Base-by-base conservation (phyloP, 768 basidiomycete genomes). In the Boletus sp. region DNA sequence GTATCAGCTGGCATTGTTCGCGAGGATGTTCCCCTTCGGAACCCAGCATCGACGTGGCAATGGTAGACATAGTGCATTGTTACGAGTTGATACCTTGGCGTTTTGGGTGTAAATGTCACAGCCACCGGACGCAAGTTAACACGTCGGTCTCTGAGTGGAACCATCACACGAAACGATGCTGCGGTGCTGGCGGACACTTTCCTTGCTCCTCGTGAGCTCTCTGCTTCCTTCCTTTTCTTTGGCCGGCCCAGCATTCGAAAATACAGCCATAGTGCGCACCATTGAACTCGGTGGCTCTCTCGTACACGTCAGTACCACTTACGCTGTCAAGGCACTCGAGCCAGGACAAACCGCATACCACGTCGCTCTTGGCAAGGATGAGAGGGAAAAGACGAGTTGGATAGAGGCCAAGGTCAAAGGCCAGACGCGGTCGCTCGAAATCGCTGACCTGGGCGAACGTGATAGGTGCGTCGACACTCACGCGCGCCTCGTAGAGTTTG, bases 231-330 rank as follows among this genome's bases (percentile, higher is more conserved):
- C 77, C 29, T 67, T 76, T 28, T 68, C 74, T 33, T 71, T 76
- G 33, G 77, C 77, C 5, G 70, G 73, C 59, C 76, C 77, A 64
- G 80, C 85, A 2, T 92, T 92, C 74, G 91, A 92, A 81, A 94
- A 94, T 64, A 92, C 89, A 20, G 91, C 89, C 60, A 81, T 98
- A 58, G 90, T 94, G 33, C 88, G 93, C 66, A 86, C 90, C 6
- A 79, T 94, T 57, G 95, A 97, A 65, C 89, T 97, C 24, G 93
- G 89, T 36, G 95, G 95, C 50, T 81, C 94, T 18, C 80, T 92
- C 24, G 89, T 93, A 54, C 87, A 89, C 76, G 84, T 94, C 78
- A 90, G 86, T 52, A 96, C 94, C 46, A 90, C 92, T 47, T 97
- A 89, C 73, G 85, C 89, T 18, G 83, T 93, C 69, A 90, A 84